phyloP scores from a whole-genome alignment of 2,329 filamentous ascomycete genomes.

The Colletotrichum noveboracense region DNA sequence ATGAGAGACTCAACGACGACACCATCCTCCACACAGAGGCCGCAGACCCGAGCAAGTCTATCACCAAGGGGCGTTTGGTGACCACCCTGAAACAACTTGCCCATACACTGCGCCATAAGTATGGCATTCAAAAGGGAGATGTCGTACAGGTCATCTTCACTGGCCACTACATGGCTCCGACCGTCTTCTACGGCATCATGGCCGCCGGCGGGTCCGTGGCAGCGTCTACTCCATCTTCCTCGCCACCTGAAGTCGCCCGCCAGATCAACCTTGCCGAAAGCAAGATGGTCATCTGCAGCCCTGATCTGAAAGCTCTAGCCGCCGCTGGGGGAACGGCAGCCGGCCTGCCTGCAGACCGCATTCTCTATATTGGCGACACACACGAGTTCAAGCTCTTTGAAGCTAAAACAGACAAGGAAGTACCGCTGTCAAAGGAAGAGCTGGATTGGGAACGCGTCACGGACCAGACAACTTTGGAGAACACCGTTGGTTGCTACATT shows the following conservation, averaged over 20 bases:
- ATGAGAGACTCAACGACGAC: constrained; percentile 41
- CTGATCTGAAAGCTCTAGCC: constrained; percentile 50
- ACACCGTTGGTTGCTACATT: constrained; percentile 45
- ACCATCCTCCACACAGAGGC: constrained; percentile 63
- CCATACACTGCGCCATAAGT: constrained; percentile 57
- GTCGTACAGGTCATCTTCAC: constrained; percentile 62
- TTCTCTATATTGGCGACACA: constrained; percentile 24
- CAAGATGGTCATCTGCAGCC: constrained; percentile 49
- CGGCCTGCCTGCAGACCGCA: constrained; percentile 42
- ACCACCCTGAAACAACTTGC: constrained; percentile 57
- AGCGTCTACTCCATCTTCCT: constrained; percentile 55
- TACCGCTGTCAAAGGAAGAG: constrained; percentile 38
- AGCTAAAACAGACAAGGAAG: constrained; percentile 31
- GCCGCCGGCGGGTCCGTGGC: constrained; percentile 66
- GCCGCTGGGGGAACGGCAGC: constrained; percentile 52
- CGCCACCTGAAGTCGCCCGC: constrained; percentile 54
- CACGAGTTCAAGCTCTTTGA: constrained; percentile 28
- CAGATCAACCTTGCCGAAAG: constrained; percentile 44
- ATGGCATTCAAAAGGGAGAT: constrained; percentile 51
- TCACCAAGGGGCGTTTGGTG: constrained; percentile 59
- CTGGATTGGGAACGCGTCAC: constrained; percentile 61
- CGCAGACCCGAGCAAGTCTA: constrained; percentile 52
- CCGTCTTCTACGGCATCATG: constrained; percentile 60
- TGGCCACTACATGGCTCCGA: constrained; percentile 59
- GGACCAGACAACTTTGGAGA: constrained; percentile 47